phyloP scores from a whole-genome alignment of 257 asterid species.

The Solanum rostratum region DNA sequence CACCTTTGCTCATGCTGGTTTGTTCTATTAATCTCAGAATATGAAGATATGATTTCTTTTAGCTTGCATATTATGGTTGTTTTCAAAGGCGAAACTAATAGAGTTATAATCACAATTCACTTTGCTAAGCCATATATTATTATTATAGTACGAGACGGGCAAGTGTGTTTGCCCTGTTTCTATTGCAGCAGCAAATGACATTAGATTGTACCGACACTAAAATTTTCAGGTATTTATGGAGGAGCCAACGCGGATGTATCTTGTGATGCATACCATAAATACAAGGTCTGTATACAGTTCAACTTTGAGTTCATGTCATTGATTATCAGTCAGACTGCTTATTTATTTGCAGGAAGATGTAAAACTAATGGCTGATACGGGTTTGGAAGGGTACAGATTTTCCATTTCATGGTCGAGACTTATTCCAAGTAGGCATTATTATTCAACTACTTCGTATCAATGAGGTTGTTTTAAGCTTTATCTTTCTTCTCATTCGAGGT shows the following conservation, averaged over 20 bases:
- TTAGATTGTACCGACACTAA: background rate
- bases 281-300: slow-evolving; percentile 8
- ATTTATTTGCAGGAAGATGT: slow-evolving; percentile 17
- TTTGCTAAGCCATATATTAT: background rate
- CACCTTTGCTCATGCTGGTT: slow-evolving; percentile 32
- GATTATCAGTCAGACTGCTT: background rate
- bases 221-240: background rate
- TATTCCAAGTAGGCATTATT: slow-evolving; percentile 7
- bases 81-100: background rate
- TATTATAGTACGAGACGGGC: background rate
- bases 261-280: slow-evolving; percentile 20
- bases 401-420: slow-evolving; percentile 30
- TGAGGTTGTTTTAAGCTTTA: background rate
- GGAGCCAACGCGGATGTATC: slow-evolving; percentile 18
- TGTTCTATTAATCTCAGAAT: background rate
- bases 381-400: slow-evolving; percentile 11
- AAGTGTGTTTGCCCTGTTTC: background rate
- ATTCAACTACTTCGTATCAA: background rate
- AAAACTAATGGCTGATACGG: background rate
- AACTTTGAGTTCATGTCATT: background rate
- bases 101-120: background rate
- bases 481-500: background rate
- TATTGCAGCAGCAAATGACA: background rate
- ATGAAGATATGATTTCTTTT: background rate
- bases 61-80: background rate